Conservation (phyloP, 1,284 basidiomycete genomes). For the Cronartium quercuum region DNA sequence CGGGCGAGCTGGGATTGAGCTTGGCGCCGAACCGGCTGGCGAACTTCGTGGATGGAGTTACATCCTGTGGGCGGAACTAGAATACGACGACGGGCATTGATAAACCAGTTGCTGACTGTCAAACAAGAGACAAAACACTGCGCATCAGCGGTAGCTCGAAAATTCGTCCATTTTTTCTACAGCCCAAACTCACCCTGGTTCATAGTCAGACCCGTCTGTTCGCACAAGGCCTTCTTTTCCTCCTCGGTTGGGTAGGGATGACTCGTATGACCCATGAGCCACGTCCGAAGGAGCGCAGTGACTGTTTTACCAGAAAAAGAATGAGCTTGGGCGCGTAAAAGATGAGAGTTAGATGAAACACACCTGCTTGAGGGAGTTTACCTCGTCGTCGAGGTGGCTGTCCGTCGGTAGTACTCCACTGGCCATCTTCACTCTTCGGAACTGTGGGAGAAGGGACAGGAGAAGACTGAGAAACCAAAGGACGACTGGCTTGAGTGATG, state of each 20-base stretch:
- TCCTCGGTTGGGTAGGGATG: slow-evolving; percentile 85
- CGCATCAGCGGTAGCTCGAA: not conserved
- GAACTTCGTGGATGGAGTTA: slow-evolving; percentile 29
- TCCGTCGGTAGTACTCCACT: slow-evolving; percentile 16
- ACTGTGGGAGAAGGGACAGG: not conserved
- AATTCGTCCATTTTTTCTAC: not conserved
- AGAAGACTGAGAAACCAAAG: not conserved
- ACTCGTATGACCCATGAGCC: slow-evolving; percentile 78
- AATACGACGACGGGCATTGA: slow-evolving; percentile 60
- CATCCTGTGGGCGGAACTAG: slow-evolving; percentile 30
- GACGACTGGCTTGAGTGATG: not conserved
- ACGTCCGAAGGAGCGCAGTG: slow-evolving; percentile 80
- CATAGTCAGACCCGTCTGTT: slow-evolving; percentile 76
- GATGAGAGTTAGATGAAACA: not conserved
- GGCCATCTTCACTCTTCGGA: not conserved
- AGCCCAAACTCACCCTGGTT: slow-evolving; percentile 59
- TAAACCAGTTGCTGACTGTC: slow-evolving; percentile 71
- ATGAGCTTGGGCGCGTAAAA: not conserved
- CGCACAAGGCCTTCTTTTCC: slow-evolving; percentile 80
- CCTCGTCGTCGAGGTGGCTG: slow-evolving; percentile 33
- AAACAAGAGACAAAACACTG: not conserved
- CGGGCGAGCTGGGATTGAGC: slow-evolving; percentile 25
- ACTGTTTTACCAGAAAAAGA: slow-evolving; percentile 62
- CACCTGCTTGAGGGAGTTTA: slow-evolving; percentile 34
- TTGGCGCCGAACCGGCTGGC: slow-evolving; percentile 23